phyloP scores from a whole-genome alignment of 139 green algal species.

The Asterochloris erici region DNA sequence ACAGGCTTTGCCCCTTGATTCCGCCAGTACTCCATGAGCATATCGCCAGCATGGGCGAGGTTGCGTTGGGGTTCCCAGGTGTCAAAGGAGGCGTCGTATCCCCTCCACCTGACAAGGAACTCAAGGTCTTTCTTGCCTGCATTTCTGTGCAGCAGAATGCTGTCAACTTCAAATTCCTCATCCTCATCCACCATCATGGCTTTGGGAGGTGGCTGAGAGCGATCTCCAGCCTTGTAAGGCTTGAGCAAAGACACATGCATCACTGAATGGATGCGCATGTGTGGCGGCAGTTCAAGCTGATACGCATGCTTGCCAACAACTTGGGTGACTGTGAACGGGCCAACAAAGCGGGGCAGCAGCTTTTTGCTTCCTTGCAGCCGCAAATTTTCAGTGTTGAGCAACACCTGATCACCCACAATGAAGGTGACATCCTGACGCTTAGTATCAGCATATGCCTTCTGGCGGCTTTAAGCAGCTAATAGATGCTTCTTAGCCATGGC shows the following conservation, averaged over 20 bases:
- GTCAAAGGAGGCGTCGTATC: too few relatives aligned
- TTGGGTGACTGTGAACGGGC: conserved; percentile 37
- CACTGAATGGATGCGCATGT: neutral
- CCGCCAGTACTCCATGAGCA: too few relatives aligned
- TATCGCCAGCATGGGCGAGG: too few relatives aligned
- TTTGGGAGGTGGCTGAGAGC: neutral
- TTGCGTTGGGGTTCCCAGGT: too few relatives aligned
- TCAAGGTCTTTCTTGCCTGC: too few relatives aligned
- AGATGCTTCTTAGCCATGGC: neutral
- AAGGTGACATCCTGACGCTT: conserved; percentile 1
- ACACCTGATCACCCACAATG: conserved; percentile 5
- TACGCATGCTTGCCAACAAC: too few relatives aligned
- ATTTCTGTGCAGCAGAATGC: neutral
- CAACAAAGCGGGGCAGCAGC: conserved; percentile 34
- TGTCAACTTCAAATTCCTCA: neutral
- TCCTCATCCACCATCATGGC: neutral
- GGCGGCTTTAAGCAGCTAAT: conserved; percentile 13
- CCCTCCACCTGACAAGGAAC: too few relatives aligned
- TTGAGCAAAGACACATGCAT: neutral
- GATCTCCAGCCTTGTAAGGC: neutral
- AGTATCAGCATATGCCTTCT: conserved; percentile 17
- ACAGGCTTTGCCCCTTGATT: too few relatives aligned
- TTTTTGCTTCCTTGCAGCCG: conserved; percentile 25
- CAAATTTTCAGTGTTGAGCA: conserved; percentile 25
- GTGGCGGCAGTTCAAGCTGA: neutral